Evolutionary conservation across 352 stramenopile genomes (phyloP).

Genomic region (Pythium utonaiense): DNA sequence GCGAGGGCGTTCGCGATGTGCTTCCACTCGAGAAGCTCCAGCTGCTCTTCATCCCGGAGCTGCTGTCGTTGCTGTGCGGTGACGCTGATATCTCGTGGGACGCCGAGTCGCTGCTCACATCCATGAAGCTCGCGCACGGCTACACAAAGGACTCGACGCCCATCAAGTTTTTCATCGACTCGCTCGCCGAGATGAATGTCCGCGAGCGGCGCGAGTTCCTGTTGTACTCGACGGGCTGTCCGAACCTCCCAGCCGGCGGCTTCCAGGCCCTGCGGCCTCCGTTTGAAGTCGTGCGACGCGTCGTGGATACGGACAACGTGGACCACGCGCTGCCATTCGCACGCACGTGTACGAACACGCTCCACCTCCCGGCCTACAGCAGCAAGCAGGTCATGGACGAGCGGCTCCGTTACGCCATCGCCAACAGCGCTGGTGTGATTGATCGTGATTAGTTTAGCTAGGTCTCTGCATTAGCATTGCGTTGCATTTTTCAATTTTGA

Average conservation of each 20-base stretch:
- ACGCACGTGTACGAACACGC: constrained; percentile 82
- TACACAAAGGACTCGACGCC: constrained; percentile 75
- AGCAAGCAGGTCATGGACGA: constrained; percentile 55
- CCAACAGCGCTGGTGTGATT: constrained; percentile 80
- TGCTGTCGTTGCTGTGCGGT: constrained; percentile 66
- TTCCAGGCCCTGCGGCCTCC: constrained; percentile 62
- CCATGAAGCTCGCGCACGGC: constrained; percentile 79
- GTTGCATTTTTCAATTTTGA: not conserved
- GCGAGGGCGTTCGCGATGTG: constrained; percentile 71
- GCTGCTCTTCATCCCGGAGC: constrained; percentile 61
- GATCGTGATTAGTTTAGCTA: constrained; percentile 61
- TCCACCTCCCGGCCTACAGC: constrained; percentile 81
- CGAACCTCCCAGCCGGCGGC: constrained; percentile 71
- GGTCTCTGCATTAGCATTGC: not conserved
- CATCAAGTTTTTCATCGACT: constrained; percentile 66
- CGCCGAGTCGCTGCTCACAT: constrained; percentile 49
- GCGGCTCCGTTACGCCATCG: constrained; percentile 70
- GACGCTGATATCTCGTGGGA: constrained; percentile 75
- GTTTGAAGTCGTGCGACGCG: constrained; percentile 80
- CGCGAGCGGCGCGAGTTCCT: constrained; percentile 65
- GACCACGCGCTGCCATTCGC: constrained; percentile 79
- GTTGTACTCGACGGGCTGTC: constrained; percentile 79
- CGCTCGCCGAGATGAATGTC: constrained; percentile 63
- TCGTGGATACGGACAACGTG: constrained; percentile 67
- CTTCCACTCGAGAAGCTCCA: constrained; percentile 66